Evolutionary conservation across 345 rosid species (phyloP).

Genomic region (Garcia nutans): DNA sequence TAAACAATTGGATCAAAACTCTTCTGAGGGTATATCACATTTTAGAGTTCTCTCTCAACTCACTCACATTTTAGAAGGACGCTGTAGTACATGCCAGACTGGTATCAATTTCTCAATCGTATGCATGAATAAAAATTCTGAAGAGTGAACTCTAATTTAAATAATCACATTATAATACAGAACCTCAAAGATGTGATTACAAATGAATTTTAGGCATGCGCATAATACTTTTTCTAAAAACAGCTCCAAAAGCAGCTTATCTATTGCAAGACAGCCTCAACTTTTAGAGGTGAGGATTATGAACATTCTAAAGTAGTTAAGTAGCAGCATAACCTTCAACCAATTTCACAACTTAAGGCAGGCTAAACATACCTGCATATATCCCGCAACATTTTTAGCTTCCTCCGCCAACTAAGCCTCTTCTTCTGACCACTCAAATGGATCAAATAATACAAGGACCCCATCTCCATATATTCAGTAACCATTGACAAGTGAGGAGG

Average conservation of each 20-base stretch:
- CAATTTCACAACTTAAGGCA: neutral
- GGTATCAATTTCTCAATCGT: neutral
- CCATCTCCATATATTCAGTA: slow-evolving; percentile 99
- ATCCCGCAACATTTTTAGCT: slow-evolving; percentile 88
- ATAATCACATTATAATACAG: neutral
- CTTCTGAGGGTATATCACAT: neutral
- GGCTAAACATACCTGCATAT: slow-evolving; percentile 76
- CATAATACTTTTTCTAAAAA: neutral
- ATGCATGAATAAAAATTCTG: neutral
- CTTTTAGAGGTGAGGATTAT: neutral
- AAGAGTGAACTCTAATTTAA: neutral
- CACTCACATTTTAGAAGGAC: neutral
- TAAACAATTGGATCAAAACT: neutral
- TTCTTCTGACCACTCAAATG: slow-evolving; percentile 89
- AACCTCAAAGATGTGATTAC: neutral
- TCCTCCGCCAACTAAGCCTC: slow-evolving; percentile 80
- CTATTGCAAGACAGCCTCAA: neutral
- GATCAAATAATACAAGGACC: slow-evolving; percentile 81
- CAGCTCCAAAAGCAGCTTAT: neutral
- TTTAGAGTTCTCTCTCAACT: neutral
- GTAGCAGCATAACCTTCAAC: neutral
- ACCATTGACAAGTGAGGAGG: slow-evolving; percentile 93
- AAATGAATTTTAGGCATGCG: neutral
- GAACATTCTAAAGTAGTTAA: neutral
- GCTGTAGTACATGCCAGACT: neutral